phyloP scores from a whole-genome alignment of 306 rosid genomes.

The Canavalia ensiformis region DNA sequence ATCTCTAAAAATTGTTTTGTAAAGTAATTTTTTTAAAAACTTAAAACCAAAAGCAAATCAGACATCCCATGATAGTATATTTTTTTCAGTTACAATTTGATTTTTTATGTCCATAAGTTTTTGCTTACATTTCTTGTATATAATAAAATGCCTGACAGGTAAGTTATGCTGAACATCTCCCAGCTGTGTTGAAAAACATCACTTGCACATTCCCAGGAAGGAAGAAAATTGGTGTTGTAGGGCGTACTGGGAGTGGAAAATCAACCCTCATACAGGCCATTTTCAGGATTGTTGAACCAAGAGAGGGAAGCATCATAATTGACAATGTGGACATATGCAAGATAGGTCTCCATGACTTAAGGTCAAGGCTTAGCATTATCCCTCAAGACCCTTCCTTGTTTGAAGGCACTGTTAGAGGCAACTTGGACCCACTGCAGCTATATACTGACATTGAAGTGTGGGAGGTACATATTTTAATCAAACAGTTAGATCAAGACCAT shows the following conservation, averaged over 20 bases:
- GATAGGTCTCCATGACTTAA: constrained; percentile 91
- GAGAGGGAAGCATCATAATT: constrained; percentile 84
- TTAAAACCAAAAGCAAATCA: no score
- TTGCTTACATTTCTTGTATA: constrained; percentile 28
- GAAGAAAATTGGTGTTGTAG: constrained; percentile 91
- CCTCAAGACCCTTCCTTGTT: constrained; percentile 95
- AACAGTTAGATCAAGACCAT: constrained; percentile 24
- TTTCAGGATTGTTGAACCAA: constrained; percentile 90
- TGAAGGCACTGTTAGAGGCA: constrained; percentile 93
- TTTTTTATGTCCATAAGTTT: background rate
- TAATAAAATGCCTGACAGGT: constrained; percentile 59
- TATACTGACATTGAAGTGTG: constrained; percentile 78
- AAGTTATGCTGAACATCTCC: constrained; percentile 94
- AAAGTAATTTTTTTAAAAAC: no score
- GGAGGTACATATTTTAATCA: constrained; percentile 68
- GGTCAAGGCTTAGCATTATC: constrained; percentile 92
- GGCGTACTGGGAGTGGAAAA: constrained; percentile 97
- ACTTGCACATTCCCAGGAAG: constrained; percentile 90
- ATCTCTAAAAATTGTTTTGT: no score
- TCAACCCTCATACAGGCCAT: constrained; percentile 95
- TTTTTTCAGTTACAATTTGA: background rate
- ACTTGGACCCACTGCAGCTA: constrained; percentile 77
- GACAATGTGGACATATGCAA: constrained; percentile 79
- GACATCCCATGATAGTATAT: background rate
- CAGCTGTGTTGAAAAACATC: constrained; percentile 81